Conservation (phyloP, 2,329 filamentous ascomycete genomes). For the Lecanicillium sp. region DNA sequence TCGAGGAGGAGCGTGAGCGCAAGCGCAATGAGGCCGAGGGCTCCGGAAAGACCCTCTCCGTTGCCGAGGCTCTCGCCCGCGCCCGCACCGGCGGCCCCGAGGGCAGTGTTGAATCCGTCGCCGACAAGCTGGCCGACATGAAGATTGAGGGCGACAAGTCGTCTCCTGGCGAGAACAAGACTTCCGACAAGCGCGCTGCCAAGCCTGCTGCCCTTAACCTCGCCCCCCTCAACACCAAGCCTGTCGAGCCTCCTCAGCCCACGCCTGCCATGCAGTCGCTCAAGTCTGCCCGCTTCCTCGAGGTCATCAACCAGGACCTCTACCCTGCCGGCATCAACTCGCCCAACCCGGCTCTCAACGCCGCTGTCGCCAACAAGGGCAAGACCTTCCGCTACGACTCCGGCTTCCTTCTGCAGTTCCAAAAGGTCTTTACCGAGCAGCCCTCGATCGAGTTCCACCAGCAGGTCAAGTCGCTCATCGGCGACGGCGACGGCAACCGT, state of each 20-base stretch:
- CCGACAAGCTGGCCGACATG: slow-evolving; percentile 47
- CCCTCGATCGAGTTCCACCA: slow-evolving; percentile 89
- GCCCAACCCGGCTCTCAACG: slow-evolving; percentile 86
- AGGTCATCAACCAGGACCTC: slow-evolving; percentile 67
- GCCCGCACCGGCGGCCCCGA: slow-evolving; percentile 35
- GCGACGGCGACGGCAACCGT: slow-evolving; percentile 63
- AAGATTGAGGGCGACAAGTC: slow-evolving; percentile 40
- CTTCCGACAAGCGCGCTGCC: slow-evolving; percentile 53
- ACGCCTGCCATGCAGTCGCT: slow-evolving; percentile 90
- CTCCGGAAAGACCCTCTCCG: slow-evolving; percentile 40
- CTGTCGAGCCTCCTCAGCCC: slow-evolving; percentile 84
- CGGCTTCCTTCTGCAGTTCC: slow-evolving; percentile 92
- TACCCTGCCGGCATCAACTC: slow-evolving; percentile 83
- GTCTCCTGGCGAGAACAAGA: slow-evolving; percentile 43
- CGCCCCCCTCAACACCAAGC: slow-evolving; percentile 71
- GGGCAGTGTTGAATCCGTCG: slow-evolving; percentile 33
- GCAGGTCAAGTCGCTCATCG: slow-evolving; percentile 81
- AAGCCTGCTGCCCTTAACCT: slow-evolving; percentile 90
- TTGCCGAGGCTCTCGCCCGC: slow-evolving; percentile 46
- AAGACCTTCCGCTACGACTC: slow-evolving; percentile 92
- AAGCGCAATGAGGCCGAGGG: slow-evolving; percentile 46
- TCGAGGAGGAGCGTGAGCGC: slow-evolving; percentile 64
- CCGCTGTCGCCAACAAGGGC: slow-evolving; percentile 69
- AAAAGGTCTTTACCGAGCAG: slow-evolving; percentile 93
- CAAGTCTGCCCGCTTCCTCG: slow-evolving; percentile 83